Percentiles rank a stretch among this genome's conserved stretches.
Evolutionary conservation across 2,329 filamentous ascomycete species (phyloP).

Genomic region (Aureobasidium sp.): DNA sequence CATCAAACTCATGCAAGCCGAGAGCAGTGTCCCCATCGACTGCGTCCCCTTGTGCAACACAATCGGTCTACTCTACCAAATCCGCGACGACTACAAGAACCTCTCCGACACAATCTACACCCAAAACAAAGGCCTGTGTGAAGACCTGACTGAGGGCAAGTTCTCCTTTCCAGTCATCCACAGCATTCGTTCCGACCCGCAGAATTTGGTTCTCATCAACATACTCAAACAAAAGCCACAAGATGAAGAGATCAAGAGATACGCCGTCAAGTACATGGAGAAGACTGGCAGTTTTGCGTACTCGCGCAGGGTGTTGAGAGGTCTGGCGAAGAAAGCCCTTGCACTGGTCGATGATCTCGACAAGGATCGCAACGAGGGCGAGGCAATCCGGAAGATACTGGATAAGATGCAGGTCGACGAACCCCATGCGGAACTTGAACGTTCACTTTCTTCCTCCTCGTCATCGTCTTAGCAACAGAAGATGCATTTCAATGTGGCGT

Average conservation of each 20-base stretch:
- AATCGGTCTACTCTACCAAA: constrained; percentile 80
- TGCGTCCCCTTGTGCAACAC: constrained; percentile 79
- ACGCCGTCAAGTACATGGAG: constrained; percentile 88
- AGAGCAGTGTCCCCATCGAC: constrained; percentile 49
- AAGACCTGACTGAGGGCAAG: constrained; percentile 94
- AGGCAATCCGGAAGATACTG: constrained; percentile 32
- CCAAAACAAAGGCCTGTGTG: constrained; percentile 85
- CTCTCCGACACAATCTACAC: constrained; percentile 58
- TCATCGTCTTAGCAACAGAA: constrained; percentile 1
- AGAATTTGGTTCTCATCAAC: constrained; percentile 74
- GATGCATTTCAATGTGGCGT: not conserved
- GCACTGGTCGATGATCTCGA: constrained; percentile 35
- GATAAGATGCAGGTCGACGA: constrained; percentile 30
- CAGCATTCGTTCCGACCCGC: constrained; percentile 68
- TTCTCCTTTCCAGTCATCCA: constrained; percentile 96
- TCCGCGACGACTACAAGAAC: constrained; percentile 91
- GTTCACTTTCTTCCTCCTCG: not conserved
- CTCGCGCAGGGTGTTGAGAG: constrained; percentile 52
- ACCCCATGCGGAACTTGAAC: not conserved
- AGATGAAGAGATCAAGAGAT: constrained; percentile 81
- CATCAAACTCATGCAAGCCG: constrained; percentile 81
- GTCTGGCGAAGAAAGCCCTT: constrained; percentile 35
- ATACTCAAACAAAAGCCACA: constrained; percentile 85
- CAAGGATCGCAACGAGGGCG: constrained; percentile 26
- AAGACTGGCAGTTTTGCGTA: constrained; percentile 83